A percentile compares a stretch with the other conserved stretches of the same genome.
Conservation (phyloP, 768 basidiomycete species). For the Tephrocybe sp. region DNA sequence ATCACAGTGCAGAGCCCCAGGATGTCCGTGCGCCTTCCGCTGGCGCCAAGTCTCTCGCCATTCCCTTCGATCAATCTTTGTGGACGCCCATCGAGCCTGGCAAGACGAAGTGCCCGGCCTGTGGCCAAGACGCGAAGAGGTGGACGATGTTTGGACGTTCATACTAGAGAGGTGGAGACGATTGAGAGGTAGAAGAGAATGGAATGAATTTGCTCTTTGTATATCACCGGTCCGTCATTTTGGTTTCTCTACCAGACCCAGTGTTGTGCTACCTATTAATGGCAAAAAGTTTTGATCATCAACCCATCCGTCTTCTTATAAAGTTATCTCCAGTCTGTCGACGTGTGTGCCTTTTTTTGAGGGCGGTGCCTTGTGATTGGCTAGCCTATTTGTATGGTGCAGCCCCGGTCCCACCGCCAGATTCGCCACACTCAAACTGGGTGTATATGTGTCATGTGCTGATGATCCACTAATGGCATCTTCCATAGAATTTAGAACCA, state of each 20-base stretch:
- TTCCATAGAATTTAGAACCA: constrained; percentile 12
- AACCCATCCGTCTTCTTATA: constrained; percentile 7
- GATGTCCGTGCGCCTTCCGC: constrained; percentile 97
- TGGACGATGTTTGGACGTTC: constrained; percentile 98
- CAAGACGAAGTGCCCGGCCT: constrained; percentile 88
- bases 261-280: constrained; percentile 7
- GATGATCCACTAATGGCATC: constrained; percentile 19
- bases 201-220: constrained; percentile 7
- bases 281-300: constrained; percentile 14
- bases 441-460: constrained; percentile 19
- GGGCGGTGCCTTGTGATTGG: constrained; percentile 8
- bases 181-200: constrained; percentile 7
- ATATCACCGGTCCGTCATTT: constrained; percentile 14
- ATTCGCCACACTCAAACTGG: constrained; percentile 11
- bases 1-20: constrained; percentile 71
- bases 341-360: constrained; percentile 6
- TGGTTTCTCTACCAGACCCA: constrained; percentile 1
- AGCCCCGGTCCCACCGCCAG: constrained; percentile 12
- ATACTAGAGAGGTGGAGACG: constrained; percentile 46
- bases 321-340: neutral
- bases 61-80: constrained; percentile 89
- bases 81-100: constrained; percentile 82
- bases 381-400: constrained; percentile 9
- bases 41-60: constrained; percentile 95
- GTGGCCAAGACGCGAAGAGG: constrained; percentile 85